Evolutionary conservation across 306 rosid genomes (phyloP), one percentile per base, ranked within the genome.

Genomic region (Cicer cuneatum): DNA sequence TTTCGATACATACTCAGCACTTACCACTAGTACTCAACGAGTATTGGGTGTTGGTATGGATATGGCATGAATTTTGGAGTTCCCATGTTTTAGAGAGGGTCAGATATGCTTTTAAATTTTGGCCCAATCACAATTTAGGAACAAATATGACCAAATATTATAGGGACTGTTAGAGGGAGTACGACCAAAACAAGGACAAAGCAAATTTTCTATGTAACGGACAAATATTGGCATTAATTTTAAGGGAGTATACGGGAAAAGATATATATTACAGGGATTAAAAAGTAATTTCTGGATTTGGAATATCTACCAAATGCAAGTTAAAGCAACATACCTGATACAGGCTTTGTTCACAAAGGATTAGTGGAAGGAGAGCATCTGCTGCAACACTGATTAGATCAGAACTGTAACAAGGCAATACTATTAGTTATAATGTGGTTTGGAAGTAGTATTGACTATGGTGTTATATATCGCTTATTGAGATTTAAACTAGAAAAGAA

Each of bases 351-450:
- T 93, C 96, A 74, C 98, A 93, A 63, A 93, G 96, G 69, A 93
- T 88, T 69, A 91, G 53, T 0, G 97, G 97, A 79, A 93, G 88
- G 70, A 93, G 97, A 39, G 98, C 97, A 80, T 91, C 98, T n/a
- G 98, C 97, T n/a, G 96, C 98, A 75, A 86, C 83, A 69, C 98
- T 81, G 80, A 86, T 82, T 80, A 94, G 85, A 81, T 93, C 97
- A 43, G 89, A 90, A 83, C 98, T 93, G 89, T 69, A 72, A 72
- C 61, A 81, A 68, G 69, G 46, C 49, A 19, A 62, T 21, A 15
- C 35, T 47, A 8, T 60, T 57, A 72, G 70, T 63, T 14, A 33
- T 54, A 77, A 66, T 49, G 69, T 16, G 24, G 71, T 35, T 53
- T 74, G 19, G 38, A 35, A 15, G 53, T 29, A 74, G 66, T 38